phyloP scores from a whole-genome alignment of 1,139 yeast genomes.

The Diutina catenulata region DNA sequence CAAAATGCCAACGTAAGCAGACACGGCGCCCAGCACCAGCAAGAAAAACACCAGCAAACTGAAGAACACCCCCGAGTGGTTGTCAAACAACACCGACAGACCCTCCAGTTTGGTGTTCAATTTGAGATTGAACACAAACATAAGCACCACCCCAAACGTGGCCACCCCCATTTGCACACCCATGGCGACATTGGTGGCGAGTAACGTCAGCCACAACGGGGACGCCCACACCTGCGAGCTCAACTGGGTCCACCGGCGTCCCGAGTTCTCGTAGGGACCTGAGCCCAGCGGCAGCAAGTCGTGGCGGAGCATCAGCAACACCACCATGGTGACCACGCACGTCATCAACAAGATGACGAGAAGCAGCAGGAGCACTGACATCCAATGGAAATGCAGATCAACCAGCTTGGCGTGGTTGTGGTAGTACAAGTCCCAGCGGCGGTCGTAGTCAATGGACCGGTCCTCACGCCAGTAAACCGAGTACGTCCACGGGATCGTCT shows the following conservation, averaged over 20 bases:
- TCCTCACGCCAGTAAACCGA: constrained; percentile 90
- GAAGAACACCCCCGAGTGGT: constrained; percentile 55
- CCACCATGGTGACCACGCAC: constrained; percentile 50
- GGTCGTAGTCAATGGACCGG: constrained; percentile 47
- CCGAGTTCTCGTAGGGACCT: too few relatives aligned
- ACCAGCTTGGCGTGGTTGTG: constrained; percentile 38
- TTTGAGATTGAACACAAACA: constrained; percentile 41
- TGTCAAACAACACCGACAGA: constrained; percentile 25
- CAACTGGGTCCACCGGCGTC: constrained; percentile 46
- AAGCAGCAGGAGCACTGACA: constrained; percentile 54
- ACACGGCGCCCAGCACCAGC: constrained; percentile 58
- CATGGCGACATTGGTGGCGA: constrained; percentile 54
- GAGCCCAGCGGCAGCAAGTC: constrained; percentile 14
- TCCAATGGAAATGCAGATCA: constrained; percentile 50
- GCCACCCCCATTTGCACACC: constrained; percentile 67
- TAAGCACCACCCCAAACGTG: constrained; percentile 43
- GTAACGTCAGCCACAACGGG: constrained; percentile 33
- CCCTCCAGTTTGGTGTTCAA: constrained; percentile 12
- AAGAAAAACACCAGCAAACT: constrained; percentile 50
- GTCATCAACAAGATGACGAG: constrained; percentile 49
- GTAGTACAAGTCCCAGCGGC: constrained; percentile 69
- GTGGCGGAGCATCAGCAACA: constrained; percentile 38
- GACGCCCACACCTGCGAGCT: constrained; percentile 41
- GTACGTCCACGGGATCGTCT: constrained; percentile 62
- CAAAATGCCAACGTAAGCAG: constrained; percentile 61